Evolutionary conservation across 192 early-diverging fungal species (phyloP).

Genomic region (Coemansia sp.): DNA sequence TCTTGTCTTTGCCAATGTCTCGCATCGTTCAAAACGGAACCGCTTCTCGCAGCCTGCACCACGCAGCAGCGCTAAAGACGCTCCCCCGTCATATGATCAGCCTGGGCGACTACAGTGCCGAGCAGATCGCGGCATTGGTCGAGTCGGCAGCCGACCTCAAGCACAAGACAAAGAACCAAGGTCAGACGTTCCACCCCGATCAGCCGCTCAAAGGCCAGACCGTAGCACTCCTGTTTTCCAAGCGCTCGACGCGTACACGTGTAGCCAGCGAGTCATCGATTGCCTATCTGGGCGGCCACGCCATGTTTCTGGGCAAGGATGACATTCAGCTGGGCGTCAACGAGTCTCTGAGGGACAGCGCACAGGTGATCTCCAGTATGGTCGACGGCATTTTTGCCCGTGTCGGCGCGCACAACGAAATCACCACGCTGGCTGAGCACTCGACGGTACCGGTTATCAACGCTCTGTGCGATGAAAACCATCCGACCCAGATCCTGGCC

Average conservation of each 20-base stretch:
- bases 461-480: slow-evolving; percentile 90
- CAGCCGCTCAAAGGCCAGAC: slow-evolving; percentile 79
- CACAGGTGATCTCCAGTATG: slow-evolving; percentile 93
- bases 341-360: slow-evolving; percentile 88
- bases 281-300: slow-evolving; percentile 90
- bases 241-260: slow-evolving; percentile 93
- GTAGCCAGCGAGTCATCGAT: slow-evolving; percentile 92
- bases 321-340: slow-evolving; percentile 98
- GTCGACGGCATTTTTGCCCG: slow-evolving; percentile 94
- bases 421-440: slow-evolving; percentile 84
- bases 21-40: slow-evolving; percentile 22
- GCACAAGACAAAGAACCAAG: slow-evolving; percentile 63
- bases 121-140: slow-evolving; percentile 79
- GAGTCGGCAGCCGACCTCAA: slow-evolving; percentile 81
- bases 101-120: slow-evolving; percentile 75
- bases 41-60: neutral
- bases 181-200: slow-evolving; percentile 53
- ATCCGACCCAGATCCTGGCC: slow-evolving; percentile 96
- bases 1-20: slow-evolving; percentile 24
- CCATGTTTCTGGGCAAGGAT: slow-evolving; percentile 92
- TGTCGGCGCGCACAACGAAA: slow-evolving; percentile 85
- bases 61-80: slow-evolving; percentile 20
- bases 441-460: slow-evolving; percentile 94
- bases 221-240: slow-evolving; percentile 92
- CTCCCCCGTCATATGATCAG: slow-evolving; percentile 55